Percentiles rank a stretch among this genome's conserved stretches.
Conservation (phyloP, 345 rosid genomes). For the Clausena lansium region DNA sequence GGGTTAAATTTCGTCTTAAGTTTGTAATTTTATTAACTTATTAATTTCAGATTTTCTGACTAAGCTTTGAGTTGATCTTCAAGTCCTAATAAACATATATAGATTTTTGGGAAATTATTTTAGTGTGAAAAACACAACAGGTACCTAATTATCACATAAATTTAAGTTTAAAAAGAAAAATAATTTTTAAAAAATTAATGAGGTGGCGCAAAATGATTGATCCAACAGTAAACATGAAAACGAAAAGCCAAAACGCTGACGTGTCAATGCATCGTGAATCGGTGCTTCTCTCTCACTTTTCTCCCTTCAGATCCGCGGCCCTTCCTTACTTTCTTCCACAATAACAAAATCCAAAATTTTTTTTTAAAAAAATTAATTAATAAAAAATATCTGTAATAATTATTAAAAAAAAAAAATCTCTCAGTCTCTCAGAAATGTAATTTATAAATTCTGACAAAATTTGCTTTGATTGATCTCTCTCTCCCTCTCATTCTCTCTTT, state of each 20-base stretch:
- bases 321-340: slow-evolving; percentile 16
- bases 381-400: slow-evolving; percentile 6
- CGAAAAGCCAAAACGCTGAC: slow-evolving; percentile 12
- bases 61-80: no score
- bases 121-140: no score
- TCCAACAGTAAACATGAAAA: neutral
- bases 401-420: slow-evolving; percentile 13
- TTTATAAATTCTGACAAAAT: slow-evolving; percentile 11
- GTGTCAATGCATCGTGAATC: slow-evolving; percentile 14
- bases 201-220: neutral
- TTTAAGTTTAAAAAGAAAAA: no score
- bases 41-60: no score
- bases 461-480: slow-evolving; percentile 1
- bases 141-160: neutral
- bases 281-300: slow-evolving; percentile 7
- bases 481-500: neutral
- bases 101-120: no score
- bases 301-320: slow-evolving; percentile 38
- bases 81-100: no score
- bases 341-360: slow-evolving; percentile 21
- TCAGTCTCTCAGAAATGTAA: neutral
- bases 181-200: neutral
- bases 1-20: no score
- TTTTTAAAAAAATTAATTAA: slow-evolving; percentile 10
- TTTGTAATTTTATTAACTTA: no score